These are phyloP conservation scores for Komagataella pastoris DNA, from an alignment of 805 yeast genomes.

Conservation along the genomic window DNA sequence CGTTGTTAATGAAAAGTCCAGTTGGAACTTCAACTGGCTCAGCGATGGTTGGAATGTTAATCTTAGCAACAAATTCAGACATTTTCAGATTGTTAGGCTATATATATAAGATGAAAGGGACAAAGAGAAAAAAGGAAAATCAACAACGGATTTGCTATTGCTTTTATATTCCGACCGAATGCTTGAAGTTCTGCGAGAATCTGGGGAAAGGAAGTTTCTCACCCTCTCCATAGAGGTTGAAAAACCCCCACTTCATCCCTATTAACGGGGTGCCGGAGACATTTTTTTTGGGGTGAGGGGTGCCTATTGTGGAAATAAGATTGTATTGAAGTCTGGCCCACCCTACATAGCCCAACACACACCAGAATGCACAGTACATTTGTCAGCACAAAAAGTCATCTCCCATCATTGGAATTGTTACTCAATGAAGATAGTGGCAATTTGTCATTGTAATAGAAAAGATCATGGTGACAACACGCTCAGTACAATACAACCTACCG, in stretches of 20 bases:
- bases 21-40: slow-evolving; percentile 20
- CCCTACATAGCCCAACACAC: background rate
- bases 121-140: background rate
- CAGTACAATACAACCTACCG: background rate
- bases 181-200: background rate
- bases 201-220: background rate
- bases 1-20: slow-evolving; percentile 49
- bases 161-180: background rate
- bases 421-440: no score
- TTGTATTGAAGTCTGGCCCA: background rate
- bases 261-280: background rate
- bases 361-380: background rate
- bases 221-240: background rate
- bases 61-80: slow-evolving; percentile 3
- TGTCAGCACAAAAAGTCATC: background rate
- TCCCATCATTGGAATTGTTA: background rate
- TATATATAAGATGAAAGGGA: background rate
- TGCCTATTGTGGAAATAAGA: background rate
- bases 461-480: background rate
- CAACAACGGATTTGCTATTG: background rate
- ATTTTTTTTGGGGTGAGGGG: background rate
- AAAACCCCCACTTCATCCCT: background rate
- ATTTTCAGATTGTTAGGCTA: background rate
- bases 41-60: slow-evolving; percentile 17
- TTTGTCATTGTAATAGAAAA: background rate